Evolutionary conservation across 352 stramenopile genomes (phyloP).

Genomic region (Phytophthora sansomeana): DNA sequence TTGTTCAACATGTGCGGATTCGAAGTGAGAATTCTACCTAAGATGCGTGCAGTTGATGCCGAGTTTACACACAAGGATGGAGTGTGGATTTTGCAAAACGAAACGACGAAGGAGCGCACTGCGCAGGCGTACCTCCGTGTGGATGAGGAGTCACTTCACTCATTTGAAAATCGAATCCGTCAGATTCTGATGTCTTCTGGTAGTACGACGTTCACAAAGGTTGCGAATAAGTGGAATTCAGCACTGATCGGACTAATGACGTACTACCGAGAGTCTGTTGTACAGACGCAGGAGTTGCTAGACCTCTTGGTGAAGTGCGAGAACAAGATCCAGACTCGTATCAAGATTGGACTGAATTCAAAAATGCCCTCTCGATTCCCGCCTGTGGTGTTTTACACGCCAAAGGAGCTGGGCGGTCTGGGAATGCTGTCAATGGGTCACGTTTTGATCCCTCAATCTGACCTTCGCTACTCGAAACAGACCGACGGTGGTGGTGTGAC

Average conservation of each 20-base stretch:
- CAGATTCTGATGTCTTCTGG: conserved; percentile 99
- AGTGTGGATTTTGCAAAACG: conserved; percentile 99
- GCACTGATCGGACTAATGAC: conserved; percentile 98
- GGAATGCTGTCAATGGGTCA: conserved; percentile 99
- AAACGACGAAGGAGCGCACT: conserved; percentile 99
- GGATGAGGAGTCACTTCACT: conserved; percentile 95
- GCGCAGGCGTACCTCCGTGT: conserved; percentile 98
- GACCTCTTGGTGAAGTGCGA: conserved; percentile 99
- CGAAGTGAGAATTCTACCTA: conserved; percentile 96
- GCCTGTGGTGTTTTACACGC: conserved; percentile 99
- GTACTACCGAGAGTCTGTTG: conserved; percentile 99
- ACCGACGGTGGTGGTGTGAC: conserved; percentile 97
- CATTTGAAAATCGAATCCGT: conserved; percentile 99
- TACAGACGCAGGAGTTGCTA: conserved; percentile 99
- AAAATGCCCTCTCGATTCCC: conserved; percentile 99
- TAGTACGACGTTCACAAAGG: conserved; percentile 99
- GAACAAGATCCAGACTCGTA: conserved; percentile 99
- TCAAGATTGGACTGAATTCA: conserved; percentile 99
- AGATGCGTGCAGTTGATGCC: conserved; percentile 90
- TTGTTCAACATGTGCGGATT: conserved; percentile 99
- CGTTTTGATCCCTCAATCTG: conserved; percentile 99
- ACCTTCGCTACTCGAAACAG: conserved; percentile 99
- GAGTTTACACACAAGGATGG: conserved; percentile 98
- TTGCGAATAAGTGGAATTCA: conserved; percentile 99
- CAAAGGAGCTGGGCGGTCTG: conserved; percentile 99